Conservation (phyloP, 768 basidiomycete genomes). For the Omphalotus guepiniiformis region DNA sequence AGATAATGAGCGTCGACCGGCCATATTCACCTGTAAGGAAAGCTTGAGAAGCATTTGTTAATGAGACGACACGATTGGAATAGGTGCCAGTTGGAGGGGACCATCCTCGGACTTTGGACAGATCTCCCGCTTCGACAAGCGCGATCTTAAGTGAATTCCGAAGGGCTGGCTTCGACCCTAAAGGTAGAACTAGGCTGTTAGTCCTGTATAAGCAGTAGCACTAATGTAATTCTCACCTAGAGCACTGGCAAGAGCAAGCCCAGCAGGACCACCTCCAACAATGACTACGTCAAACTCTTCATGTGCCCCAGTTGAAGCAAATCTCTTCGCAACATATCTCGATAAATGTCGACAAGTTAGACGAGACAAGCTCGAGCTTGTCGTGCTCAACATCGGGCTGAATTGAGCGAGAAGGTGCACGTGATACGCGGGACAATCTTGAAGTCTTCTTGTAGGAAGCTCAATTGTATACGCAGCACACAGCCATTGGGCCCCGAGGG, state of each 20-base stretch:
- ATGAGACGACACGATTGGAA: slow-evolving; percentile 84
- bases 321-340: background rate
- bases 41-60: slow-evolving; percentile 67
- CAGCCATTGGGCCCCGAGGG: background rate
- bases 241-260: slow-evolving; percentile 84
- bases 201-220: background rate
- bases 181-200: background rate
- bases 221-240: slow-evolving; percentile 53
- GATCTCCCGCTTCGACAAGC: slow-evolving; percentile 78
- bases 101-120: slow-evolving; percentile 71
- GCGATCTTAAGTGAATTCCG: slow-evolving; percentile 57
- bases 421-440: background rate
- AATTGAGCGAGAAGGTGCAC: background rate
- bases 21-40: slow-evolving; percentile 57
- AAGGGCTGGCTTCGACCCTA: slow-evolving; percentile 52
- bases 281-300: slow-evolving; percentile 84
- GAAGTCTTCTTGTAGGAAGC: background rate
- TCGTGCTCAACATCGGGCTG: background rate
- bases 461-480: background rate
- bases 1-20: background rate
- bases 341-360: slow-evolving; percentile 7
- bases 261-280: slow-evolving; percentile 92
- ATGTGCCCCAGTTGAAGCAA: slow-evolving; percentile 6
- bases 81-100: slow-evolving; percentile 44
- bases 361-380: background rate